Base-by-base conservation (phyloP, 202 grass and related monocot species). In the Zoysia matrella region DNA sequence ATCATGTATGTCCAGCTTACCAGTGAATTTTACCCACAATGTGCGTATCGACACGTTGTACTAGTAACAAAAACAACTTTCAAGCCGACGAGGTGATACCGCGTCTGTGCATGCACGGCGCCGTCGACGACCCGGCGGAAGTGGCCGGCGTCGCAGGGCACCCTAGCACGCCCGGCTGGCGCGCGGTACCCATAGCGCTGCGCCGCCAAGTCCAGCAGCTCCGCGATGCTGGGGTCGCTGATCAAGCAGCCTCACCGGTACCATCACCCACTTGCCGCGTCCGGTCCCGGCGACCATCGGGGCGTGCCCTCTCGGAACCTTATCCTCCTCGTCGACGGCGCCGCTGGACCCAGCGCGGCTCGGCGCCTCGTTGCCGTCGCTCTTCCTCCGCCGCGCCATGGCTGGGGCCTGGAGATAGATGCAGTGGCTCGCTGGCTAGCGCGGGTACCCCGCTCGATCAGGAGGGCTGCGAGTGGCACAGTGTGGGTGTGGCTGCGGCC, bases 161-260 rank as follows among this genome's bases (percentile, higher is more conserved):
- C 53, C 47, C 83, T 18, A 96, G 90, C 22, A 92, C 85, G 10
- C 93, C 93, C 11, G 82, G 71, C 82, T 96, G 90, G 22, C 22
- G 22, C 22, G 13, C 14, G 1, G 30, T 85, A 90, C 63, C 88
- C 90, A 61, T 89, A 96, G 45, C 18, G 49, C 58, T 71, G 11
- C 2, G 77, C 93, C 22, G 90, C 85, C 80, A 84, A 75, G 55
- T 90, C 83, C 5, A 95, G 88, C 44, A 30, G 22, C 22, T 30
- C 22, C 22, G 22, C 22, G 22, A 30, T 30, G 22, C 22, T 30
- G 22, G 22, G 90, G 84, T 75, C 74, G 76, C 2, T 47, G 22
- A 30, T 30, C 22, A n/a, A 96, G 86, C 10, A 93, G 67, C 54
- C 82, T 80, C 41, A 93, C 86, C 49, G 82, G 90, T 49, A 96